Evolutionary conservation across 148 eudicot genomes (phyloP).

Genomic region (Rhododendron williamsianum): DNA sequence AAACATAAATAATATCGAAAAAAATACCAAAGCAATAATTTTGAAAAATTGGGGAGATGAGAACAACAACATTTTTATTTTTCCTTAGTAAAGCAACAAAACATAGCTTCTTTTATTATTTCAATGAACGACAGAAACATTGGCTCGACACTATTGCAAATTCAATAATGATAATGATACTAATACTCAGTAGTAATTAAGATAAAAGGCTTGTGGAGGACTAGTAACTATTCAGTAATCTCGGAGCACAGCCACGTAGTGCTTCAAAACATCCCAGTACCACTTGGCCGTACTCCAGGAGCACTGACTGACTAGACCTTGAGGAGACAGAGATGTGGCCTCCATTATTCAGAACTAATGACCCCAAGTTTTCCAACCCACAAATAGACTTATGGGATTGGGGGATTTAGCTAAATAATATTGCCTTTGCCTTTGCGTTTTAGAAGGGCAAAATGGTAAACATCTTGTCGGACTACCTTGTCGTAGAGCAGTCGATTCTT

Average conservation of each 20-base stretch:
- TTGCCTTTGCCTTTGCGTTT: not conserved
- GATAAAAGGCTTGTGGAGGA: too few relatives aligned
- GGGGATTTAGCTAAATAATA: not conserved
- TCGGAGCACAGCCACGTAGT: too few relatives aligned
- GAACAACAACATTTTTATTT: too few relatives aligned
- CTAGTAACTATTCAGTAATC: too few relatives aligned
- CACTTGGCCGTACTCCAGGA: too few relatives aligned
- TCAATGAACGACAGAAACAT: not conserved
- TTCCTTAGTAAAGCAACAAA: not conserved
- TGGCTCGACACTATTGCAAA: not conserved
- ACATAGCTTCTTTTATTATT: not conserved
- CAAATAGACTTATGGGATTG: not conserved
- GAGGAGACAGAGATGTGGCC: not conserved
- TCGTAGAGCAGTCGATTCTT: not conserved
- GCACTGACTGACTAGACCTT: too few relatives aligned
- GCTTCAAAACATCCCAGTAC: too few relatives aligned
- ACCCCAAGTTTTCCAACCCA: not conserved
- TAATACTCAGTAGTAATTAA: too few relatives aligned
- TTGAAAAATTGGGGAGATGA: too few relatives aligned
- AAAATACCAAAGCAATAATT: not conserved
- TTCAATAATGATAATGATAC: not conserved
- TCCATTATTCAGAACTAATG: not conserved
- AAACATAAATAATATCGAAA: too few relatives aligned
- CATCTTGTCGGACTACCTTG: not conserved
- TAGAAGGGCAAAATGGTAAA: not conserved